Conservation (phyloP, 2,329 filamentous ascomycete genomes). For the Venturiaceae sp. region DNA sequence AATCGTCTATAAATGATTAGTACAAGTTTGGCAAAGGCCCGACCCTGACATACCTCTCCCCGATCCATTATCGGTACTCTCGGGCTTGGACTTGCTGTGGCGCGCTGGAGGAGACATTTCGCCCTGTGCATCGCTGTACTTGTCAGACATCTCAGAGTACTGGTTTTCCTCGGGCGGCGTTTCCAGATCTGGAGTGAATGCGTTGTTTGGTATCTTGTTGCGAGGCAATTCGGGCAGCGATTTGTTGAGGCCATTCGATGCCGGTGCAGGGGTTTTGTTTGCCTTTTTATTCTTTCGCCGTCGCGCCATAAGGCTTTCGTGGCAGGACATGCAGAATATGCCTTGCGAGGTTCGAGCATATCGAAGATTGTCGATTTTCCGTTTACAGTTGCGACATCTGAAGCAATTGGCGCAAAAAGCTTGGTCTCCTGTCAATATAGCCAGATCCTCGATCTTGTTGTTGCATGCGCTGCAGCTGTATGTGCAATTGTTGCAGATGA, state of each 20-base stretch:
- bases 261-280: constrained; percentile 19
- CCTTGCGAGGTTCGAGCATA: constrained; percentile 97
- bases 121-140: constrained; percentile 18
- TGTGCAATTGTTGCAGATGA: constrained; percentile 99
- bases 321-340: constrained; percentile 98
- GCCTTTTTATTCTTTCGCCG: constrained; percentile 75
- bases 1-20: constrained; percentile 37
- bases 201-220: constrained; percentile 53
- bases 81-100: constrained; percentile 17
- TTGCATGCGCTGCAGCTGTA: constrained; percentile 96
- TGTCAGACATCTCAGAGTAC: constrained; percentile 49
- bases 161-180: constrained; percentile 44
- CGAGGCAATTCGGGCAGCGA: constrained; percentile 85
- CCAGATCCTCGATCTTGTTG: constrained; percentile 96
- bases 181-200: constrained; percentile 46
- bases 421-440: constrained; percentile 94
- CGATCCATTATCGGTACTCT: constrained; percentile 19
- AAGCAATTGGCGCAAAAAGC: constrained; percentile 97
- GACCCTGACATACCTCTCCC: background rate
- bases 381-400: constrained; percentile 94
- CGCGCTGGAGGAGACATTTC: background rate
- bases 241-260: constrained; percentile 61
- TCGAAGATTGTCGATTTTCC: constrained; percentile 95
- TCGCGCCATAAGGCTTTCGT: constrained; percentile 91
- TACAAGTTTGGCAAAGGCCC: background rate